phyloP scores from a whole-genome alignment of 2,329 filamentous ascomycete genomes.

The Cytospora mali region DNA sequence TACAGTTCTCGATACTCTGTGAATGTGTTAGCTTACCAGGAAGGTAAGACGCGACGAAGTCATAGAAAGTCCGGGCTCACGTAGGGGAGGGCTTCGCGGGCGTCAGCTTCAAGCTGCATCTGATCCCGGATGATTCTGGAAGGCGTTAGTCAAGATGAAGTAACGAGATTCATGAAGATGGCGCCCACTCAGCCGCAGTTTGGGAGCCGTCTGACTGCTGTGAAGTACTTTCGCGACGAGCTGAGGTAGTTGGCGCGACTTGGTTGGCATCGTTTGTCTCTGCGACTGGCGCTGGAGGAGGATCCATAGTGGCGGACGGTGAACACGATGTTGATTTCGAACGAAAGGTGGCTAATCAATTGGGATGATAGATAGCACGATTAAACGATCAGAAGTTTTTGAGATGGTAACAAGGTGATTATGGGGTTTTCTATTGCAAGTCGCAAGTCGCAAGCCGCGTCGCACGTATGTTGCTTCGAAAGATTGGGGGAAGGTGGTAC shows the following conservation, averaged over 20 bases:
- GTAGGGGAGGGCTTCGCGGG: slow-evolving; percentile 91
- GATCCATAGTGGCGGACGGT: slow-evolving; percentile 38
- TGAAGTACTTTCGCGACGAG: slow-evolving; percentile 62
- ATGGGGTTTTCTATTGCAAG: neutral
- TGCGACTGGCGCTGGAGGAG: slow-evolving; percentile 37
- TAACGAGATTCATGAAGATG: neutral
- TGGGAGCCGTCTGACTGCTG: slow-evolving; percentile 68
- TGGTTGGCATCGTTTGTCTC: slow-evolving; percentile 34
- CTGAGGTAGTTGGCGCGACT: slow-evolving; percentile 41
- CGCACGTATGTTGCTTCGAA: neutral
- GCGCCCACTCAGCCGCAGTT: slow-evolving; percentile 69
- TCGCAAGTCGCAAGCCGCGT: slow-evolving; percentile 16
- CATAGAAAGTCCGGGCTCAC: slow-evolving; percentile 52
- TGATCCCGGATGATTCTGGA: slow-evolving; percentile 83
- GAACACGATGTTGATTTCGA: neutral
- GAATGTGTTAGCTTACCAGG: slow-evolving; percentile 26
- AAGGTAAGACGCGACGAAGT: neutral
- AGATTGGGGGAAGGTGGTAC: neutral
- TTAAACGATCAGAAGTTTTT: neutral
- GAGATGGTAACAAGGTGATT: neutral
- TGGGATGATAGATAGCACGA: neutral
- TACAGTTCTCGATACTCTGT: slow-evolving; percentile 92
- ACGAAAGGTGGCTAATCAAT: neutral
- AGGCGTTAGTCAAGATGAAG: slow-evolving; percentile 8
- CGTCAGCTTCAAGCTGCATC: slow-evolving; percentile 89